A percentile compares a stretch with the other conserved stretches of the same genome.
Evolutionary conservation across 768 basidiomycete genomes (phyloP).

Genomic region (Tricholomella constricta): DNA sequence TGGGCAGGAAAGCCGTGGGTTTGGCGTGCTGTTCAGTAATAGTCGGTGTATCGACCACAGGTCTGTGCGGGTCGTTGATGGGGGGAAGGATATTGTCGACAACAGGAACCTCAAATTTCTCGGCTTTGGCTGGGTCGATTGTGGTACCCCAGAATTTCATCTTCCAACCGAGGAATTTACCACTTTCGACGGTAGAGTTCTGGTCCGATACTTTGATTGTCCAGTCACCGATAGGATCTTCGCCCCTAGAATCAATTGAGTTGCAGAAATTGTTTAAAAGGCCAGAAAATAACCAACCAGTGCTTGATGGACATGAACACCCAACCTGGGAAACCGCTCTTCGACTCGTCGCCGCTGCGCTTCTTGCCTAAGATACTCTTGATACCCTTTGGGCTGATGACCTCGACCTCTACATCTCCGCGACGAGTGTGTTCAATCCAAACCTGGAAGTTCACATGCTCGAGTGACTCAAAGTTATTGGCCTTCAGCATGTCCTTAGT

Average conservation of each 20-base stretch:
- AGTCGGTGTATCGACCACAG: conserved; percentile 34
- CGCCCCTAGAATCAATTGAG: conserved; percentile 66
- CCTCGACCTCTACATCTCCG: conserved; percentile 92
- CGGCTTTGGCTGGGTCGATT: conserved; percentile 67
- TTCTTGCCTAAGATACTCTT: conserved; percentile 79
- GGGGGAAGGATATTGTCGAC: conserved; percentile 52
- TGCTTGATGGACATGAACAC: conserved; percentile 97
- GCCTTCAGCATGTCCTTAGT: conserved; percentile 64
- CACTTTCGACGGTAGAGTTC: conserved; percentile 48
- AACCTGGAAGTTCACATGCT: conserved; percentile 90
- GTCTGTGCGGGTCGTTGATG: conserved; percentile 37
- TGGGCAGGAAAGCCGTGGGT: conserved; percentile 83
- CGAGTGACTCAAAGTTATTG: conserved; percentile 84
- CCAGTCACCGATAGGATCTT: conserved; percentile 92
- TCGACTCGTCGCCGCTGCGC: conserved; percentile 63
- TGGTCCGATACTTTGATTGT: conserved; percentile 85
- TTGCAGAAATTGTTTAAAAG: conserved; percentile 11
- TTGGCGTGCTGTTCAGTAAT: conserved; percentile 69
- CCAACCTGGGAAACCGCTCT: conserved; percentile 86
- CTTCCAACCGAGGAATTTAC: conserved; percentile 86
- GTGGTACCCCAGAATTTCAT: conserved; percentile 91
- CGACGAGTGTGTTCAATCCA: conserved; percentile 86
- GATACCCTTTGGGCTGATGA: conserved; percentile 83
- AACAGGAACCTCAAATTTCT: conserved; percentile 59
- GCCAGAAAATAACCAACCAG: conserved; percentile 59